Evolutionary conservation across 345 rosid species (phyloP).

Genomic region (Aegle marmelos): DNA sequence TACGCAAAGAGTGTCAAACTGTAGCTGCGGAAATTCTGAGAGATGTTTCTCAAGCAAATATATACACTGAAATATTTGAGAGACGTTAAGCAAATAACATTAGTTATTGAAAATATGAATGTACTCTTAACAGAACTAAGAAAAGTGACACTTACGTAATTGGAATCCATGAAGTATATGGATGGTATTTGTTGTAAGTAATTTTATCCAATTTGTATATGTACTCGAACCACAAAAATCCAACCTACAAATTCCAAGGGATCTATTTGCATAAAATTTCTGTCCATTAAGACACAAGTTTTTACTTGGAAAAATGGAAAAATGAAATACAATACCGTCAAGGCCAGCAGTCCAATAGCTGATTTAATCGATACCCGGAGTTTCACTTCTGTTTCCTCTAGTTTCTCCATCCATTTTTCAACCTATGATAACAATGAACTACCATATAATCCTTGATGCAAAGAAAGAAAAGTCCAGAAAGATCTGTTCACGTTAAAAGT

Average conservation of each 20-base stretch:
- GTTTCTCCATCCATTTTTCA: constrained; percentile 97
- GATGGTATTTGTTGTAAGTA: constrained; percentile 94
- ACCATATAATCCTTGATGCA: constrained; percentile 9
- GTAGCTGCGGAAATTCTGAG: constrained; percentile 83
- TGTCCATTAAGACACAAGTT: background rate
- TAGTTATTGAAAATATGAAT: background rate
- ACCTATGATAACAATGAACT: constrained; percentile 44
- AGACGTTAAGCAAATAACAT: constrained; percentile 5
- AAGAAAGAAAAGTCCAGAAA: background rate
- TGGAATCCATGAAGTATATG: constrained; percentile 99
- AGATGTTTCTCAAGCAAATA: constrained; percentile 83
- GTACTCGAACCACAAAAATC: constrained; percentile 82
- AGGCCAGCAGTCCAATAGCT: constrained; percentile 45
- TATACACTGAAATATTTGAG: constrained; percentile 59
- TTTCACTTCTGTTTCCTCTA: constrained; percentile 85
- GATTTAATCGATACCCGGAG: constrained; percentile 63
- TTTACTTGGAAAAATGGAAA: constrained; percentile 4
- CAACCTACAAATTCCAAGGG: constrained; percentile 50
- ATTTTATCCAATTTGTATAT: constrained; percentile 91
- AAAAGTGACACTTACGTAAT: constrained; percentile 62
- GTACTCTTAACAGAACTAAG: background rate
- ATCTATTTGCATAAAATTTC: constrained; percentile 13
- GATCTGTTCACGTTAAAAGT: constrained; percentile 6
- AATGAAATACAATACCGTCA: constrained; percentile 44
- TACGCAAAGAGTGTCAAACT: constrained; percentile 90